These are phyloP conservation scores for Penicillium crystallinum DNA, from an alignment of 495 filamentous ascomycete species.

Conservation along the genomic window DNA sequence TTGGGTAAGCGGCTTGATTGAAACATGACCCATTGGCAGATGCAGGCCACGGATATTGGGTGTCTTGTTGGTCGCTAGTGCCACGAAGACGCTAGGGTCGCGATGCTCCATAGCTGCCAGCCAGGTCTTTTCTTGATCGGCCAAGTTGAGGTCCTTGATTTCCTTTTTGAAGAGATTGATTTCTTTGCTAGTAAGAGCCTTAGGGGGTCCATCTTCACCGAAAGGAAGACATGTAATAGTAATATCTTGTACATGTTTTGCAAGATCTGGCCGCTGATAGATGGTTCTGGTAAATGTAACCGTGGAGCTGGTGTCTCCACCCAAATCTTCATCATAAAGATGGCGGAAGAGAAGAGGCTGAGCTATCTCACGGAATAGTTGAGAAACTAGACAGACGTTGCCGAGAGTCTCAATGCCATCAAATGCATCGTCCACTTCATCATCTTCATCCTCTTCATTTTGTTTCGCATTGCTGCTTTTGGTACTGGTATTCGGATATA, in stretches of 20 bases:
- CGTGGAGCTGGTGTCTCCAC: not conserved
- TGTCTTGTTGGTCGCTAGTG: constrained; percentile 16
- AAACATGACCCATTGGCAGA: constrained; percentile 8
- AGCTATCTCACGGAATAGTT: constrained; percentile 14
- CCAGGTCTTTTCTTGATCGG: not conserved
- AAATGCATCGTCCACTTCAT: not conserved
- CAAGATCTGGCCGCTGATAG: constrained; percentile 15
- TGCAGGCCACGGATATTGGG: constrained; percentile 21
- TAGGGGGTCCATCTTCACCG: too few species aligned
- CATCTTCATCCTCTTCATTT: not conserved
- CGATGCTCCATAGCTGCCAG: not conserved
- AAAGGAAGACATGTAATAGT: not conserved
- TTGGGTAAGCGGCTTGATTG: constrained; percentile 4
- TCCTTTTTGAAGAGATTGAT: not conserved
- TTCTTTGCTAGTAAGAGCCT: not conserved
- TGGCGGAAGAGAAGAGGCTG: constrained; percentile 23
- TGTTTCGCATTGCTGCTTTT: not conserved
- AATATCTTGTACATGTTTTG: constrained; percentile 11
- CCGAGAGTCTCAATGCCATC: not conserved
- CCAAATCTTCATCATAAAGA: constrained; percentile 7
- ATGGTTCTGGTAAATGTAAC: constrained; percentile 13
- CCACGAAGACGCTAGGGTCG: constrained; percentile 13
- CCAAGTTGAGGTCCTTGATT: not conserved
- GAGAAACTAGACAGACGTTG: constrained; percentile 21
- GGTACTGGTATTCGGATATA: too few species aligned